These are phyloP conservation scores for Boletus fagicola DNA, from an alignment of 768 basidiomycete species.

Conservation along the genomic window DNA sequence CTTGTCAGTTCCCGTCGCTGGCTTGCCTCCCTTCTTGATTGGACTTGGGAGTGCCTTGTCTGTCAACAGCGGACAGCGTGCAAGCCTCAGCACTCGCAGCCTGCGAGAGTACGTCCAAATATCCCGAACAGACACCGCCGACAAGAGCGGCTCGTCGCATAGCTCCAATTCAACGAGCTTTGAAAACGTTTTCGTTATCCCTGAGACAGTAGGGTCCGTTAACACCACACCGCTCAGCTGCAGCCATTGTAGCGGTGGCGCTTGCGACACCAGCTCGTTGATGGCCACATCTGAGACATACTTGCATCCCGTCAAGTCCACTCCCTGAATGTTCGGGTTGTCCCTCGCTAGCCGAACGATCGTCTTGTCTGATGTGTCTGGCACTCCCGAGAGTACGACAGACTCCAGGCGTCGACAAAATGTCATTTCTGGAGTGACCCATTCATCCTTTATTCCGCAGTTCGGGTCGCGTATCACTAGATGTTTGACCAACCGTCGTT, in stretches of 20 bases:
- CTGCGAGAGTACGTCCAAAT: slow-evolving; percentile 81
- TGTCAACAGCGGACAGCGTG: slow-evolving; percentile 72
- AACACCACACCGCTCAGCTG: slow-evolving; percentile 68
- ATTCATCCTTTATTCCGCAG: slow-evolving; percentile 51
- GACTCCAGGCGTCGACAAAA: slow-evolving; percentile 66
- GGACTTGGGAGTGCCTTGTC: slow-evolving; percentile 75
- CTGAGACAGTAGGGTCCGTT: slow-evolving; percentile 58
- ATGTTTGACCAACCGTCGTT: slow-evolving; percentile 59
- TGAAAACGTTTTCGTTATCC: slow-evolving; percentile 72
- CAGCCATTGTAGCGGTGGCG: slow-evolving; percentile 69
- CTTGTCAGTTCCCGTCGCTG: slow-evolving; percentile 38
- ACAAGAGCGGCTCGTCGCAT: slow-evolving; percentile 63
- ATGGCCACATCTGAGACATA: slow-evolving; percentile 78
- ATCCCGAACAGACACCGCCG: slow-evolving; percentile 67
- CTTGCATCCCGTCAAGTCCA: slow-evolving; percentile 75
- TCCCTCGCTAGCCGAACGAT: slow-evolving; percentile 59
- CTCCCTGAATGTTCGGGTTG: slow-evolving; percentile 65
- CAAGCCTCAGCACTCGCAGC: slow-evolving; percentile 71
- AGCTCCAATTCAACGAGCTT: slow-evolving; percentile 82
- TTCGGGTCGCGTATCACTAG: slow-evolving; percentile 48
- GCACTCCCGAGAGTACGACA: slow-evolving; percentile 65
- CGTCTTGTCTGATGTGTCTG: slow-evolving; percentile 66
- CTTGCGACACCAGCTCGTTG: slow-evolving; percentile 64
- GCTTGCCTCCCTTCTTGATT: slow-evolving; percentile 34
- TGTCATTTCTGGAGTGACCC: slow-evolving; percentile 55